Conservation (phyloP, 805 yeast species). For the Candida sanyiensis region DNA sequence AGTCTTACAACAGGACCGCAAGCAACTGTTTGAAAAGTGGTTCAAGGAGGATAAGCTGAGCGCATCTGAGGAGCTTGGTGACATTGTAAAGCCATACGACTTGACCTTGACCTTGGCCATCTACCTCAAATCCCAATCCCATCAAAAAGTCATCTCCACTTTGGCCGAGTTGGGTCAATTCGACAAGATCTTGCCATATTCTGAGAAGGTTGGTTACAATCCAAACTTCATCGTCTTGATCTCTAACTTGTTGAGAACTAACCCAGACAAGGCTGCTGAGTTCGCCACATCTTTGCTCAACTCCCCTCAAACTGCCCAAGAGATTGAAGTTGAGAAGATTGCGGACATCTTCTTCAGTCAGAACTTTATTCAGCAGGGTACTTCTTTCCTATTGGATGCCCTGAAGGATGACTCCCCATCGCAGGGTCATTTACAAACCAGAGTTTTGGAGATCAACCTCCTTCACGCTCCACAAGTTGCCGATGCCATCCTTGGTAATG, state of each 20-base stretch:
- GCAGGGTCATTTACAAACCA: slow-evolving; percentile 93
- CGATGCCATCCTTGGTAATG: slow-evolving; percentile 94
- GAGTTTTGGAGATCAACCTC: slow-evolving; percentile 86
- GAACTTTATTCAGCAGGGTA: slow-evolving; percentile 93
- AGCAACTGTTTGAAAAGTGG: slow-evolving; percentile 93
- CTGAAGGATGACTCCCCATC: slow-evolving; percentile 89
- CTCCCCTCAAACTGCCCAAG: slow-evolving; percentile 50
- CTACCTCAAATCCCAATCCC: slow-evolving; percentile 75
- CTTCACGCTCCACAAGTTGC: slow-evolving; percentile 99
- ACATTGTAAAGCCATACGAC: slow-evolving; percentile 85
- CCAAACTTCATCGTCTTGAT: slow-evolving; percentile 89
- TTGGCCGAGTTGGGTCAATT: slow-evolving; percentile 95
- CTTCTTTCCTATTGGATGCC: slow-evolving; percentile 93
- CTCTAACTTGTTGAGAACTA: slow-evolving; percentile 84
- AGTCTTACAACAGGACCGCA: slow-evolving; percentile 90
- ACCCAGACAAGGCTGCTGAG: slow-evolving; percentile 98
- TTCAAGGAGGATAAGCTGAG: slow-evolving; percentile 91
- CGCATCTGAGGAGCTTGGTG: slow-evolving; percentile 96
- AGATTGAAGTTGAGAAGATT: slow-evolving; percentile 74
- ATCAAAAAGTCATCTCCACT: slow-evolving; percentile 84
- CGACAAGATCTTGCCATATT: slow-evolving; percentile 91
- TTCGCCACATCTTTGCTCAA: slow-evolving; percentile 83
- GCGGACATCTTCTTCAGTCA: slow-evolving; percentile 94
- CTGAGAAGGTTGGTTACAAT: slow-evolving; percentile 79
- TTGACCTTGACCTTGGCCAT: slow-evolving; percentile 84